Evolutionary conservation across 495 filamentous ascomycete species (phyloP).

Genomic region (Xylaria sp.): DNA sequence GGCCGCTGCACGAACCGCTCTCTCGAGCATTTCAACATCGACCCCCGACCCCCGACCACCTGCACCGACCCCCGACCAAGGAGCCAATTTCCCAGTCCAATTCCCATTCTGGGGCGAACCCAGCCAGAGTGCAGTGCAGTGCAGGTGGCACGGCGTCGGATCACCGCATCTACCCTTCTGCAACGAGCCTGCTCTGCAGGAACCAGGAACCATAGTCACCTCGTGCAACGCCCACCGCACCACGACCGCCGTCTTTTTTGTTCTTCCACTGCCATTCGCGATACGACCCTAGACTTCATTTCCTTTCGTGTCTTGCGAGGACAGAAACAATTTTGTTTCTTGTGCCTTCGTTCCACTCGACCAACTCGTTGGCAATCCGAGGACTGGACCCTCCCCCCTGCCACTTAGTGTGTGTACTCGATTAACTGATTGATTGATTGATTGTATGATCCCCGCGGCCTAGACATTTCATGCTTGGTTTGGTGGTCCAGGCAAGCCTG

Average conservation of each 20-base stretch:
- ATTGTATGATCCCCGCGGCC: constrained; percentile 23
- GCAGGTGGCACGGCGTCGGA: constrained; percentile 30
- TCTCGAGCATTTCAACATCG: not conserved
- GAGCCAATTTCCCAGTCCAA: constrained; percentile 29
- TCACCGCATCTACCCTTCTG: constrained; percentile 38
- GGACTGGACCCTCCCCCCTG: not conserved
- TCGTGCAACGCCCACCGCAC: constrained; percentile 31
- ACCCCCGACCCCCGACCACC: not conserved
- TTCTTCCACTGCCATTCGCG: constrained; percentile 5
- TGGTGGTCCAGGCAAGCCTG: constrained; percentile 2
- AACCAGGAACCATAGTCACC: constrained; percentile 40
- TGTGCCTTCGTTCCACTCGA: constrained; percentile 15
- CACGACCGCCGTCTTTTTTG: not conserved
- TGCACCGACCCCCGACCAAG: not conserved
- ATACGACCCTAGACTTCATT: not conserved
- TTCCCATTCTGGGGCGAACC: constrained; percentile 29
- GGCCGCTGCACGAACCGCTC: not conserved
- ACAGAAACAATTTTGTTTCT: constrained; percentile 2
- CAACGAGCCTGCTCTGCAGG: constrained; percentile 39
- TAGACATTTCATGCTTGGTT: constrained; percentile 20
- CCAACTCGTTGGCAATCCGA: not conserved
- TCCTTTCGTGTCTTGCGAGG: not conserved
- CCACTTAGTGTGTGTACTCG: too few species aligned
- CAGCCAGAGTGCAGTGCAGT: constrained; percentile 7
- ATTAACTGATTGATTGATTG: constrained; percentile 7